Base-by-base conservation (phyloP, 202 grass and related monocot genomes). In the Hordeum pubiflorum region DNA sequence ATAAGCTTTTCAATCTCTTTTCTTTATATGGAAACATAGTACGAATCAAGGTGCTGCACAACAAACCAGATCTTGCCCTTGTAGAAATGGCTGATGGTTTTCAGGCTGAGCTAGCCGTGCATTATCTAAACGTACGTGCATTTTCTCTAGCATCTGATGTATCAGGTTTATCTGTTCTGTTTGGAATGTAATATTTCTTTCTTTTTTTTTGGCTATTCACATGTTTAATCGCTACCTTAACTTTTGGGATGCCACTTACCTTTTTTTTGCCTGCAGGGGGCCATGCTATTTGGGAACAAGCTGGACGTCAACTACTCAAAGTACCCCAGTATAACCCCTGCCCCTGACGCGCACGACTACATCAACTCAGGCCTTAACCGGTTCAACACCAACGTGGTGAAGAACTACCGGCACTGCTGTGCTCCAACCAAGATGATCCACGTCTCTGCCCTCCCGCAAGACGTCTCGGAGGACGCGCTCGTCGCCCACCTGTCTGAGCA, bases 351-450 rank as follows among this genome's bases (percentile, higher is more conserved):
- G 0, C 91, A 87, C 1, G 94, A 97, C 40, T 94, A 92, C 52
- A 57, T 86, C 1, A 89, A 87, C 41, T 97, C 94, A 2, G 92
- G 81, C 67, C 84, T 97, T 12, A 97, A 94, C 75, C 82, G 94
- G 48, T 94, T 97, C 60, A 82, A 97, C 76, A 92, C 84, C 74
- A 97, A 94, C 27, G 89, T 89, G 48, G 86, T 97, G 21, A 97
- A 97, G 83, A 94, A 94, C 52, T 94, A 97, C 78, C 80, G 87
- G 15, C 92, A 97, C 72, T 97, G 91, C 64, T 94, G 91, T 58
- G 61, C 91, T n/a, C 94, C 94, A 10, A 97, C 94, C 6, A 97
- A 92, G 78, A 94, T 97, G 94, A 97, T 97, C 83, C 94, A 94
- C 84, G 78, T 94, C 56, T 97, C 94, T 39, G 89, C 91, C 32